Evolutionary conservation across 2,329 filamentous ascomycete species (phyloP).

Genomic region (Penicillium sp.): DNA sequence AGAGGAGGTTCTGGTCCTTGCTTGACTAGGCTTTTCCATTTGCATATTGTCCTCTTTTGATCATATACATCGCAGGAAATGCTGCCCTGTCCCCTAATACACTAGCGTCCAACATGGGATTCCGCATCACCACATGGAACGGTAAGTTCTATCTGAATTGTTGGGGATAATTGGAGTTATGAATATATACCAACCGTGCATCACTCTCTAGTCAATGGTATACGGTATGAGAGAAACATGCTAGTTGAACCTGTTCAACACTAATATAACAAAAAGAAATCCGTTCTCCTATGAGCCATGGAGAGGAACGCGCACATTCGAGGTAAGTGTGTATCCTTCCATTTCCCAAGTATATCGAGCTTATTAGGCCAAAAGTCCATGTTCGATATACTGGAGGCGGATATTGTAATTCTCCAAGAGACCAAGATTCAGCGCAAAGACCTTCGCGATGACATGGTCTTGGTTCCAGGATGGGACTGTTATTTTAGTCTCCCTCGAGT

Average conservation of each 20-base stretch:
- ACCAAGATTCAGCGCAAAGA: constrained; percentile 95
- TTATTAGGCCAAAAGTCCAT: constrained; percentile 60
- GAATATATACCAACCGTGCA: constrained; percentile 26
- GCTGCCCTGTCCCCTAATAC: constrained; percentile 5
- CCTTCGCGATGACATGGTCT: constrained; percentile 89
- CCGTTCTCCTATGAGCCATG: constrained; percentile 84
- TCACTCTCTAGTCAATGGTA: constrained; percentile 66
- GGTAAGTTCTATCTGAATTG: constrained; percentile 50
- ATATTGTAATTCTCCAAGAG: constrained; percentile 94
- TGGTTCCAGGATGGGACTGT: constrained; percentile 92
- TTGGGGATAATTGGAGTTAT: not conserved
- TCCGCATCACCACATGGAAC: constrained; percentile 86
- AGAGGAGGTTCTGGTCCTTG: not conserved
- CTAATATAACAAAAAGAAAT: constrained; percentile 55
- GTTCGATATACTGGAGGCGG: constrained; percentile 89
- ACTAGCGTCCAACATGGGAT: constrained; percentile 54
- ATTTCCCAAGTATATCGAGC: not conserved
- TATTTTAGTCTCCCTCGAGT: constrained; percentile 90
- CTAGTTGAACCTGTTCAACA: not conserved
- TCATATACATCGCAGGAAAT: constrained; percentile 1
- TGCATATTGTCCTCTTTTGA: not conserved
- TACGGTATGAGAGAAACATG: constrained; percentile 53
- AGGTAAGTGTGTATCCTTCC: constrained; percentile 47
- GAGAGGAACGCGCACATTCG: constrained; percentile 67
- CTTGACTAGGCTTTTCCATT: not conserved